Evolutionary conservation across 495 filamentous ascomycete genomes (phyloP), one percentile per base, ranked within the genome.

Genomic region (Penicillium cataractarum): DNA sequence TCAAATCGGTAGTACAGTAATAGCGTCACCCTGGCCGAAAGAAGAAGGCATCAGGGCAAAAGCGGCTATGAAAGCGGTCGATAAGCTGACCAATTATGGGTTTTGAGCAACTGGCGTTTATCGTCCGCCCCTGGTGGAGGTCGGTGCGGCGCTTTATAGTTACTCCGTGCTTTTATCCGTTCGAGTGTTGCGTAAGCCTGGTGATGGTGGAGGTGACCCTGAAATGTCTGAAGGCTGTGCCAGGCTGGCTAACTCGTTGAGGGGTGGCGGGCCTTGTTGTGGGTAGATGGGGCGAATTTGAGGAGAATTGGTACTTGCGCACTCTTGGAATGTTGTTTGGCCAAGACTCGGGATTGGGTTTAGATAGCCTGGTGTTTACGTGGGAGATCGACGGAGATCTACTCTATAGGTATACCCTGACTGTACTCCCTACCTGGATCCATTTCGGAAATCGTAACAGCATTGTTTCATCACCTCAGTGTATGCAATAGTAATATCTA

Each of bases 401-500:
- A 39, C 35, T 39, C 35, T 2, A 3, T 39, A 39, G 13, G n/a
- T n/a, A n/a, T n/a, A n/a, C n/a, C n/a, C n/a, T 39, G 12, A 39
- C 32, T 9, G n/a, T n/a, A 33, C 32, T 33, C 32, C 9, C 32
- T 33, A 33, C 32, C 32, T 15, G 24, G 9, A 9, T 46, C 40
- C 42, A 46, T 46, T 24, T 21, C 21, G 4, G 46, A 50, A 17
- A 8, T 29, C 22, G 4, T n/a, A n/a, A 50, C 10, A 27, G 4
- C 24, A 46, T 21, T 21, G n/a, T 3, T 21, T 44, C 15, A 21
- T 21, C 19, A 10, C 21, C 42, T 22, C n/a, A 19, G 0, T 17
- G 35, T 39, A 46, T 46, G 42, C 42, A 46, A 24, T 46, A 46
- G 42, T 21, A 46, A 46, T 46, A 46, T 46, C 42, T 46, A 46